These are phyloP conservation scores for Pseudonitzschia multiseries DNA, from an alignment of 108 stramenopile genomes.

Conservation along the genomic window DNA sequence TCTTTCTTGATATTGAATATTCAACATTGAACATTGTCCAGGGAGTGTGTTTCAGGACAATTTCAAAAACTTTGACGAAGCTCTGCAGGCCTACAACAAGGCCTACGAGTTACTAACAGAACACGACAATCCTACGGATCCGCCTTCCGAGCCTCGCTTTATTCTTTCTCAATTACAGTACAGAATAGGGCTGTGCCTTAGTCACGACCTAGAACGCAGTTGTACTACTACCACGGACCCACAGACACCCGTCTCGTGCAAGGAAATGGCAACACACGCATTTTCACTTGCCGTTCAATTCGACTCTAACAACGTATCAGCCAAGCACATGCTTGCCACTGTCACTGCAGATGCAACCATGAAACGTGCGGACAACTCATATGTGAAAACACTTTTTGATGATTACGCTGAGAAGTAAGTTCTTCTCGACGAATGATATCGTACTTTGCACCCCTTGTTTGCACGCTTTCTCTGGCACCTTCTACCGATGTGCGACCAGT, in stretches of 20 bases:
- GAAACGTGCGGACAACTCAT: conserved; percentile 63
- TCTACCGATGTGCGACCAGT: no score
- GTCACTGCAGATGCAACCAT: conserved; percentile 82
- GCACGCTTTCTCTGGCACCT: neutral
- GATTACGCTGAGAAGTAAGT: conserved; percentile 69
- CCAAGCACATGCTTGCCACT: conserved; percentile 75
- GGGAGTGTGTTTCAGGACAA: conserved; percentile 56
- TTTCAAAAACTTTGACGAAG: conserved; percentile 48
- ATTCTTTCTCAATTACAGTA: conserved; percentile 72
- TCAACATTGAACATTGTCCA: no score
- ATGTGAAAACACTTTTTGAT: conserved; percentile 64
- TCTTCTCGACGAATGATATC: neutral
- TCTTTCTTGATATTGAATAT: no score
- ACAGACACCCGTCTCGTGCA: conserved; percentile 41
- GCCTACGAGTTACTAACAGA: conserved; percentile 62
- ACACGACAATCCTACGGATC: conserved; percentile 53
- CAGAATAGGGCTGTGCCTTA: conserved; percentile 65
- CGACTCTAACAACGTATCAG: conserved; percentile 51
- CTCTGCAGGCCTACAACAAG: conserved; percentile 65
- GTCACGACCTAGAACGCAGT: conserved; percentile 36
- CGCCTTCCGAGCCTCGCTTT: conserved; percentile 50
- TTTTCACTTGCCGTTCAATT: conserved; percentile 55
- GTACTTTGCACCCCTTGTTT: neutral
- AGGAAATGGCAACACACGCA: conserved; percentile 62
- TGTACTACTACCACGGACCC: conserved; percentile 52